A percentile compares a stretch with the other conserved stretches of the same genome.
These are phyloP conservation scores for Fusarium setosum DNA, from an alignment of 2,329 filamentous ascomycete genomes.

Conservation along the genomic window DNA sequence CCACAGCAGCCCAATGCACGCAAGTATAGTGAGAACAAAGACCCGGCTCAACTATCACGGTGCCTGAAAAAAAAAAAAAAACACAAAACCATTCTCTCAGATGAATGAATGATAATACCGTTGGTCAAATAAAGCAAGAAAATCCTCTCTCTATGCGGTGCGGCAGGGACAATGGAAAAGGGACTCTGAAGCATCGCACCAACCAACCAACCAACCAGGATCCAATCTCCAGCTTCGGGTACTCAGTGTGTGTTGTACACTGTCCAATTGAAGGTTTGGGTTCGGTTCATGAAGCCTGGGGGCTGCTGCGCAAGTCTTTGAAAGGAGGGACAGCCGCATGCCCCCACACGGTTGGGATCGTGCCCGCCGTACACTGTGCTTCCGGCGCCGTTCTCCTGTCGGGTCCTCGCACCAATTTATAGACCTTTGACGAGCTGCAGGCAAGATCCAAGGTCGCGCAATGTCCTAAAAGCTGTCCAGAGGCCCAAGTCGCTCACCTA, in stretches of 20 bases:
- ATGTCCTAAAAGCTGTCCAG: no score
- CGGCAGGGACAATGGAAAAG: not conserved
- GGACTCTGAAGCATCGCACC: not conserved
- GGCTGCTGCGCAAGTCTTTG: no score
- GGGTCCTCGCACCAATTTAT: not conserved
- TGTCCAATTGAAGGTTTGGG: conserved; percentile 15
- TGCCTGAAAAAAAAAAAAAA: no score
- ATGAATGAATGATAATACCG: no score
- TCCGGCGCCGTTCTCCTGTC: not conserved
- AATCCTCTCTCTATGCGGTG: no score
- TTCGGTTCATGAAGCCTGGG: conserved; percentile 7
- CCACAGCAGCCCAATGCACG: no score
- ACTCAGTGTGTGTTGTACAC: not conserved
- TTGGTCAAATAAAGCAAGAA: no score
- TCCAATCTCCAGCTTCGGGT: conserved; percentile 4
- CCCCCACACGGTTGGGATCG: conserved; percentile 7
- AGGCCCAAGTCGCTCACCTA: no score
- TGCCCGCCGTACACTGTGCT: not conserved
- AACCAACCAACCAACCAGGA: not conserved
- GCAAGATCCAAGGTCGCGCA: no score
- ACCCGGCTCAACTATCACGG: no score
- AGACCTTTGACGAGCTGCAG: not conserved
- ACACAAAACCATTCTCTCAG: no score
- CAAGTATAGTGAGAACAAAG: no score
- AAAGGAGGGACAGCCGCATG: conserved; percentile 5